Evolutionary conservation across 306 rosid species (phyloP).

Genomic region (Fragaria ananassa): DNA sequence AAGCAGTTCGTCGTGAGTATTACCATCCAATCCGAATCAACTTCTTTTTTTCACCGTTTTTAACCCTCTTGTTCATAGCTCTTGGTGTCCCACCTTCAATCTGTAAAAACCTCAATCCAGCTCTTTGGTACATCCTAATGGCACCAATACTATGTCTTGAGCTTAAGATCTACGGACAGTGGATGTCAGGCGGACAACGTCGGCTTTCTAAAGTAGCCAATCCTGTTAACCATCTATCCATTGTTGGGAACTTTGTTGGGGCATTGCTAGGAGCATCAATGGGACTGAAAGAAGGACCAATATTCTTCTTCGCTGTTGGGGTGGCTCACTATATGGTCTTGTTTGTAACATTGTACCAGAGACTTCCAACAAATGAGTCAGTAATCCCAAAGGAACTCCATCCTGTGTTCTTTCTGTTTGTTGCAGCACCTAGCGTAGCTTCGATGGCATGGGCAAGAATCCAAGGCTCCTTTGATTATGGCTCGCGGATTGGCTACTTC

Average conservation of each 20-base stretch:
- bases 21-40: conserved; percentile 82
- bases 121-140: conserved; percentile 85
- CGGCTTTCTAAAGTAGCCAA: conserved; percentile 87
- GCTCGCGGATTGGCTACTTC: conserved; percentile 70
- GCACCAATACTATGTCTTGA: conserved; percentile 62
- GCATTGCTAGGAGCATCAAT: conserved; percentile 80
- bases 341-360: conserved; percentile 87
- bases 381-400: conserved; percentile 80
- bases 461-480: conserved; percentile 75
- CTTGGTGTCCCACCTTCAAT: conserved; percentile 73
- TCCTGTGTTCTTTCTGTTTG: conserved; percentile 87
- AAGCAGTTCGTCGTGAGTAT: conserved; percentile 90
- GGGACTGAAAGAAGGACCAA: conserved; percentile 88
- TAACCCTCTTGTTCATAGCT: conserved; percentile 70
- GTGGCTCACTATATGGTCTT: conserved; percentile 74
- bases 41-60: conserved; percentile 93
- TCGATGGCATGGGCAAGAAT: conserved; percentile 92
- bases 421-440: conserved; percentile 93
- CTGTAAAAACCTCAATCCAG: conserved; percentile 37
- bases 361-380: conserved; percentile 81
- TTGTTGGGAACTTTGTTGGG: conserved; percentile 92
- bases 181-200: conserved; percentile 93
- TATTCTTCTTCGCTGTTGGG: conserved; percentile 85
- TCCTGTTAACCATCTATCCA: conserved; percentile 75
- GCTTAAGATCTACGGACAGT: conserved; percentile 90